phyloP scores from a whole-genome alignment of 1,139 yeast genomes.

The Blastobotrys illinoisensis region DNA sequence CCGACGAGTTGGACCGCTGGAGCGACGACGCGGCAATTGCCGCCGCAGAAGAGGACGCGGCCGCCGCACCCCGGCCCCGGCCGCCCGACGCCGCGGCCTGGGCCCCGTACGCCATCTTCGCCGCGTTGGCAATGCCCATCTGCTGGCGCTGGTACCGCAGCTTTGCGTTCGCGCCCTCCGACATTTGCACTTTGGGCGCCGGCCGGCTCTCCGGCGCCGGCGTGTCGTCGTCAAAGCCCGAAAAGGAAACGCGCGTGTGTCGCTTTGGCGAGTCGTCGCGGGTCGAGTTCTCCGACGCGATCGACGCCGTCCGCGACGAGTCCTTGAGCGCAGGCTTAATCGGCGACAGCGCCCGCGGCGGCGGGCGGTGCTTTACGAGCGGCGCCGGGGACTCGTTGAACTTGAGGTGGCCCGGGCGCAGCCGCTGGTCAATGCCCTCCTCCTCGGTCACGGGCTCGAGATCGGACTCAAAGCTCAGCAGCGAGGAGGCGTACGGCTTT shows the following conservation, averaged over 20 bases:
- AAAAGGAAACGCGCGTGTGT: slow-evolving; percentile 5
- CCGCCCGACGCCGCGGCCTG: neutral
- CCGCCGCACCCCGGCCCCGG: neutral
- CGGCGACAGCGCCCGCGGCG: slow-evolving; percentile 28
- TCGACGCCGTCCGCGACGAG: slow-evolving; percentile 12
- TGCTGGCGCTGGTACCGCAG: neutral
- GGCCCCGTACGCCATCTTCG: slow-evolving; percentile 2
- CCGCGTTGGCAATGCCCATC: slow-evolving; percentile 4
- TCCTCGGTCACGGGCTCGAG: slow-evolving; percentile 33
- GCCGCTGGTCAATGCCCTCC: slow-evolving; percentile 7
- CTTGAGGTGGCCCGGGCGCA: neutral
- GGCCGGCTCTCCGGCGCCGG: neutral
- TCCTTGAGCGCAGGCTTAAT: slow-evolving; percentile 31
- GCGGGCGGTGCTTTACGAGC: slow-evolving; percentile 21
- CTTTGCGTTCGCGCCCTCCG: neutral
- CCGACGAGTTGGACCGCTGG: neutral
- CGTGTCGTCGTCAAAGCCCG: slow-evolving; percentile 1
- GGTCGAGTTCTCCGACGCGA: slow-evolving; percentile 2
- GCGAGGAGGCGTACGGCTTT: slow-evolving; percentile 22
- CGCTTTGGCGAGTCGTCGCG: neutral
- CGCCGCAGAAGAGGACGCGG: neutral
- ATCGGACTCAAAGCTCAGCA: slow-evolving; percentile 31
- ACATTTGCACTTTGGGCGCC: neutral
- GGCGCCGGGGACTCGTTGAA: neutral
- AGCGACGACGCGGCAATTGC: neutral